Base-by-base conservation (phyloP, 176 grass and related monocot species). In the Carex parvula region DNA sequence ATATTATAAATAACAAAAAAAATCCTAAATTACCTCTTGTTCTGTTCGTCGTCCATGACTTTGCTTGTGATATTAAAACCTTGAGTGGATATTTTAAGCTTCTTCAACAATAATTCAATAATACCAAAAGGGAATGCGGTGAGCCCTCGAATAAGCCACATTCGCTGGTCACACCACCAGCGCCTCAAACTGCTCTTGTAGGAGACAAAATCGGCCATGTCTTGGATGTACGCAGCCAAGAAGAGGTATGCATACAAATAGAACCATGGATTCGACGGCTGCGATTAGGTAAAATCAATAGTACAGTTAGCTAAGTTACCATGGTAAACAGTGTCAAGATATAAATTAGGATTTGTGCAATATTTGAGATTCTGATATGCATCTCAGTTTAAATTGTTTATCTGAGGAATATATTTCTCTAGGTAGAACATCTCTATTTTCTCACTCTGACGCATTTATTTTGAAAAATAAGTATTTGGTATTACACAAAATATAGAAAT, bases 241-340 rank as follows among this genome's bases (percentile, higher is more conserved):
- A 90, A 90, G 70, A 90, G 88, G 74, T 87, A 90, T 42, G 55
- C 70, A 65, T 87, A 90, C 63, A 90, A 33, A 68, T 90, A 90
- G 81, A 90, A 87, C 85, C 84, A 84, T 18, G 84, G 85, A 42
- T 90, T 22, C 6, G 81, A 87, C 17, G 78, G 84, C 88, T 90
- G 62, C 35, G 57, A 77, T 65, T 8, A 11, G 24, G 32, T 63
- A 56, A 80, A 22, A 81, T 18, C 5, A 50, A 24, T 9, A 79
- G 0, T 37, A 10, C 10, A 26, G 26, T 77, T 30, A 41, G n/a
- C n/a, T 33, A 42, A 42, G 21, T 48, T 8, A n/a, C 13, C 2
- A 14, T 58, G 68, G 10, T 12, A 44, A 44, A 39, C 37, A 39
- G 37, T 39, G 37, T 39, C 37, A 39, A 39, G 37, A 39, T 39